Base-by-base conservation (phyloP, 2,329 filamentous ascomycete species). In the Fusarium concolor region DNA sequence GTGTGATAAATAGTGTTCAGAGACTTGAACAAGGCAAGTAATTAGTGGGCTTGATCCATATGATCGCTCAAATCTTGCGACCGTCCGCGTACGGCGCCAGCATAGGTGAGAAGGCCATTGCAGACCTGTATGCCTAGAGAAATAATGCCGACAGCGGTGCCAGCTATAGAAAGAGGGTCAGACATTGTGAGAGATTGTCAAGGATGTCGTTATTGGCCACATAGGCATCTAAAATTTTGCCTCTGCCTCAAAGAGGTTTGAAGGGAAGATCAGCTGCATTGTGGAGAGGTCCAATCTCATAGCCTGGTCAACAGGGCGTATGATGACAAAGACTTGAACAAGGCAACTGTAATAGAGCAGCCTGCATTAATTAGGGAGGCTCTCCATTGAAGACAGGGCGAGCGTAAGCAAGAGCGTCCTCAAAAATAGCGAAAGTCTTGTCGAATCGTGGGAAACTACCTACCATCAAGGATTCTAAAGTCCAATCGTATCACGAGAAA, bases 101-200 rank as follows among this genome's bases (percentile, higher is more conserved):
- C 41, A 42, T 54, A 58, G 7, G 33, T 35, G 7, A 35, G 15
- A 35, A 62, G 57, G 2, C 50, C 45, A 26, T 62, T 33, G 3
- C 57, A 64, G 5, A 64, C 50, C 6, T 56, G 57, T 20, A 56
- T 62, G 6, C 60, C 57, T 0, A 63, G 37, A 0, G 57, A 63
- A 18, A 55, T 33, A n/a, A 62, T 62, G 8, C 61, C 57, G 4
- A 41, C 52, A 3, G 52, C 52, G 2, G n/a, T 52, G 18, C 24
- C 43, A 6, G 43, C 38, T 10, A 65, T 11, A 5, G 47, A 64
- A 3, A 52, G 24, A 3, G 31, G 42, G 17, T 65, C 62, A 10
- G 46, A 31, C 46, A 64, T 51, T 1, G n/a, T 0, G 8, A n/a
- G 9, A 7, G 3, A 1, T 22, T 22, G 20, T 14, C 14, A 26